Evolutionary conservation across 345 rosid species (phyloP).

Genomic region (Populus tremula): DNA sequence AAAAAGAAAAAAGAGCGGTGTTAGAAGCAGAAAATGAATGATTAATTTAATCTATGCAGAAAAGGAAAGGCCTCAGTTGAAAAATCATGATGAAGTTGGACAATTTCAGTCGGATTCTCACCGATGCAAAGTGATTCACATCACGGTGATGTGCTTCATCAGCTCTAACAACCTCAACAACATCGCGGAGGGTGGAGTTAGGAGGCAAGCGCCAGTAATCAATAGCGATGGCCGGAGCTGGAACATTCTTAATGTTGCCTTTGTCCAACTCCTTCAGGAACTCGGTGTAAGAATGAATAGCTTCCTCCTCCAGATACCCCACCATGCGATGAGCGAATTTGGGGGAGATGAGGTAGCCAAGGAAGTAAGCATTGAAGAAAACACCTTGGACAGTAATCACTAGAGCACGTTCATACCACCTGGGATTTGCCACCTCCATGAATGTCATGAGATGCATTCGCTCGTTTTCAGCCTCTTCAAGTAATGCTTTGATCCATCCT

Average conservation of each 20-base stretch:
- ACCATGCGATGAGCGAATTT: conserved; percentile 70
- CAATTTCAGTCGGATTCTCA: conserved; percentile 31
- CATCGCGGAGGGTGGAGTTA: conserved; percentile 68
- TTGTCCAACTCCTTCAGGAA: conserved; percentile 55
- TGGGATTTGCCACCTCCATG: conserved; percentile 80
- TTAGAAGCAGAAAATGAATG: neutral
- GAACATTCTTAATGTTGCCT: conserved; percentile 59
- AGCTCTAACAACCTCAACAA: conserved; percentile 72
- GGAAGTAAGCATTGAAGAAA: conserved; percentile 69
- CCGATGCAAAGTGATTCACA: conserved; percentile 84
- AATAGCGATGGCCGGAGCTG: conserved; percentile 74
- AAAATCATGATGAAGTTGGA: neutral
- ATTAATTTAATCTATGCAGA: no score
- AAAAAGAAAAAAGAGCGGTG: neutral
- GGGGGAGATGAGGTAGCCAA: conserved; percentile 57
- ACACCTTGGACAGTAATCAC: conserved; percentile 71
- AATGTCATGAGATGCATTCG: conserved; percentile 93
- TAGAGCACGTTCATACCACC: conserved; percentile 73
- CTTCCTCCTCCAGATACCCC: conserved; percentile 86
- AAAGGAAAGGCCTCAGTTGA: neutral
- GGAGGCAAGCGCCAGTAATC: conserved; percentile 81
- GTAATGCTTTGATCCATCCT: conserved; percentile 86
- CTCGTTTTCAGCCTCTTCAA: conserved; percentile 88
- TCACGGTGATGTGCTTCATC: conserved; percentile 90
- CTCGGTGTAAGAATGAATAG: conserved; percentile 83